Percentiles rank a stretch among this genome's conserved stretches.
phyloP scores from a whole-genome alignment of 176 grass and related monocot species.

The Oryza longistaminata region DNA sequence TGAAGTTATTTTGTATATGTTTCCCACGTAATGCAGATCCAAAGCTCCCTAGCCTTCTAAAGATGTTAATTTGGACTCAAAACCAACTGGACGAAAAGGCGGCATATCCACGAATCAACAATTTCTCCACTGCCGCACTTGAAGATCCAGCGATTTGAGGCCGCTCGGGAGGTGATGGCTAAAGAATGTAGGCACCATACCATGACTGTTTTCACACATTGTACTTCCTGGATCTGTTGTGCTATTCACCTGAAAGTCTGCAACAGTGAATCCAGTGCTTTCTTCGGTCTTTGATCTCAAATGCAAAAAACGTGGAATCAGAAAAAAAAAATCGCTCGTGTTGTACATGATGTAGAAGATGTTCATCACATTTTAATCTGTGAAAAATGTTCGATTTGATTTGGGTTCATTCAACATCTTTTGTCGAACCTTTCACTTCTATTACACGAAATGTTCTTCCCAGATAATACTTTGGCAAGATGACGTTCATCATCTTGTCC shows the following conservation, averaged over 20 bases:
- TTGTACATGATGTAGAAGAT: constrained; percentile 46
- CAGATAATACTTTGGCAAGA: not conserved
- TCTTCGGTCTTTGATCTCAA: constrained; percentile 32
- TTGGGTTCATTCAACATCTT: not conserved
- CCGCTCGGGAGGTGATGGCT: constrained; percentile 19
- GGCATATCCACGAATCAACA: constrained; percentile 70
- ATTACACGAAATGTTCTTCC: not conserved
- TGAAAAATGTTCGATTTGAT: constrained; percentile 36
- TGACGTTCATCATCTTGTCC: not conserved
- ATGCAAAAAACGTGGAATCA: constrained; percentile 6
- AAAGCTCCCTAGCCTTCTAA: constrained; percentile 91
- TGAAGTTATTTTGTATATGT: not conserved
- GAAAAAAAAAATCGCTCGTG: not conserved
- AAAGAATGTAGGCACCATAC: constrained; percentile 9
- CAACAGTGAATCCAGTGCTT: not conserved
- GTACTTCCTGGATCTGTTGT: constrained; percentile 6
- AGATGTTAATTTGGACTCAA: constrained; percentile 91
- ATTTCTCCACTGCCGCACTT: constrained; percentile 60
- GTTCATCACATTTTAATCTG: constrained; percentile 20
- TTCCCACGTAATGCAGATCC: constrained; percentile 56
- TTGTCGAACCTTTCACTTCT: not conserved
- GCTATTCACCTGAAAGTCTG: not conserved
- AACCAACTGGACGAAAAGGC: constrained; percentile 90
- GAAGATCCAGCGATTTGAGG: constrained; percentile 72
- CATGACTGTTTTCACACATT: constrained; percentile 5